Evolutionary conservation across 164 flowering plant species (phyloP).

Genomic region (Magnolia changhungtana): DNA sequence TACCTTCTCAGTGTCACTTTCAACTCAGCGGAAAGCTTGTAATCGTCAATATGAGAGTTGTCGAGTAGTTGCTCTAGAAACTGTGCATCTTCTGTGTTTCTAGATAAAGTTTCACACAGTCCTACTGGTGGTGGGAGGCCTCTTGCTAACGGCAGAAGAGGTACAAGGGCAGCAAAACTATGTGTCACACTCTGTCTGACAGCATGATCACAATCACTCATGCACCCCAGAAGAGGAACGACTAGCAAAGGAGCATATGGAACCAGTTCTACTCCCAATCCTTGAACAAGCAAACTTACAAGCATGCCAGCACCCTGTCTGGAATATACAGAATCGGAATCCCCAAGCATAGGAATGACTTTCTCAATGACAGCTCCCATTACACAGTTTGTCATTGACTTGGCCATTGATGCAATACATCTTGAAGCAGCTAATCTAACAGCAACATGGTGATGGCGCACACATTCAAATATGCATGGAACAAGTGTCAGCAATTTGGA

Average conservation of each 20-base stretch:
- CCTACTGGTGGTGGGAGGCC: conserved; percentile 81
- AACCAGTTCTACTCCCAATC: conserved; percentile 79
- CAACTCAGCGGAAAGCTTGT: conserved; percentile 70
- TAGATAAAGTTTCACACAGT: conserved; percentile 55
- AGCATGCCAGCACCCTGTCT: conserved; percentile 99
- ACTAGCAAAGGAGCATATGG: conserved; percentile 89
- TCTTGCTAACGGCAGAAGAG: conserved; percentile 95
- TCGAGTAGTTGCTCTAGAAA: conserved; percentile 98
- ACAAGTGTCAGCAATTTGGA: conserved; percentile 69
- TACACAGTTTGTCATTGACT: conserved; percentile 63
- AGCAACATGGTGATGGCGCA: conserved; percentile 84
- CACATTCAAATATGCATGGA: conserved; percentile 81
- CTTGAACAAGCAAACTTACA: conserved; percentile 84
- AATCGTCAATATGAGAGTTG: conserved; percentile 91
- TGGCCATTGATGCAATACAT: conserved; percentile 92
- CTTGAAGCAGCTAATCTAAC: conserved; percentile 95
- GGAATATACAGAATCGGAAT: conserved; percentile 61
- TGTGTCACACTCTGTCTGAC: conserved; percentile 95
- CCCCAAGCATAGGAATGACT: conserved; percentile 79
- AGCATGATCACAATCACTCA: conserved; percentile 87
- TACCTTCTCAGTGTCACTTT: conserved; percentile 92
- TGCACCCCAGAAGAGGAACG: conserved; percentile 93
- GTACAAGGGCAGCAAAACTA: conserved; percentile 98
- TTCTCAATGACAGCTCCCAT: conserved; percentile 85
- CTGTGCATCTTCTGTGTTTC: conserved; percentile 71